phyloP scores from a whole-genome alignment of 306 rosid genomes.

The Prunus mume region DNA sequence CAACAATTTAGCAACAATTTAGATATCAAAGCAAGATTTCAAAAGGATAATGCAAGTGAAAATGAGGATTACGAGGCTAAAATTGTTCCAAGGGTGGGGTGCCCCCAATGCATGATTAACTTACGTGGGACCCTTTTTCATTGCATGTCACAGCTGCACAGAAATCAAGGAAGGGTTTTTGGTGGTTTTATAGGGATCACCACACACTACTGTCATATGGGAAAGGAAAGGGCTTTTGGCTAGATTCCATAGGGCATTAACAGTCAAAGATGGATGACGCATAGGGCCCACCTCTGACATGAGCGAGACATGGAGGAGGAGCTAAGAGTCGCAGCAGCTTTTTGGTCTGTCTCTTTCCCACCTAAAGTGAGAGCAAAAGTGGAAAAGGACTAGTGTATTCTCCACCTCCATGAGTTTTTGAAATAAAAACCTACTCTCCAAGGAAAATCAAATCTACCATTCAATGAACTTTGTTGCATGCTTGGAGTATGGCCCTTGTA shows the following conservation, averaged over 20 bases:
- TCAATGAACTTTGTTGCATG: slow-evolving; percentile 4
- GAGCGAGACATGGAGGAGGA: slow-evolving; percentile 19
- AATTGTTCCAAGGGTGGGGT: neutral
- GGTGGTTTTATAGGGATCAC: neutral
- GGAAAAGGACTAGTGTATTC: slow-evolving; percentile 22
- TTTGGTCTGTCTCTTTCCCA: slow-evolving; percentile 47
- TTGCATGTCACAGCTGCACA: neutral
- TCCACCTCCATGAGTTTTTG: slow-evolving; percentile 26
- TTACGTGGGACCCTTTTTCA: neutral
- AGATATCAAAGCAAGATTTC: neutral
- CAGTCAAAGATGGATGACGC: slow-evolving; percentile 45
- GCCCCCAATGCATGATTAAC: neutral
- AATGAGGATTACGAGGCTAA: neutral
- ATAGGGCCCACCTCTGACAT: slow-evolving; percentile 40
- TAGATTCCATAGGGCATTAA: slow-evolving; percentile 27
- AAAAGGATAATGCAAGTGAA: neutral
- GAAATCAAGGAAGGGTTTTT: neutral
- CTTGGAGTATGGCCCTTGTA: neutral
- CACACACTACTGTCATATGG: neutral
- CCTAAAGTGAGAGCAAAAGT: slow-evolving; percentile 21
- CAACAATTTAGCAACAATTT: neutral
- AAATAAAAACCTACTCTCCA: slow-evolving; percentile 2
- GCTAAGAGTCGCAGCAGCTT: slow-evolving; percentile 39
- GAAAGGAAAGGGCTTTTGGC: neutral
- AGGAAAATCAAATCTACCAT: slow-evolving; percentile 3